Evolutionary conservation across 768 basidiomycete species (phyloP).

Genomic region (Suillus clintonianus): DNA sequence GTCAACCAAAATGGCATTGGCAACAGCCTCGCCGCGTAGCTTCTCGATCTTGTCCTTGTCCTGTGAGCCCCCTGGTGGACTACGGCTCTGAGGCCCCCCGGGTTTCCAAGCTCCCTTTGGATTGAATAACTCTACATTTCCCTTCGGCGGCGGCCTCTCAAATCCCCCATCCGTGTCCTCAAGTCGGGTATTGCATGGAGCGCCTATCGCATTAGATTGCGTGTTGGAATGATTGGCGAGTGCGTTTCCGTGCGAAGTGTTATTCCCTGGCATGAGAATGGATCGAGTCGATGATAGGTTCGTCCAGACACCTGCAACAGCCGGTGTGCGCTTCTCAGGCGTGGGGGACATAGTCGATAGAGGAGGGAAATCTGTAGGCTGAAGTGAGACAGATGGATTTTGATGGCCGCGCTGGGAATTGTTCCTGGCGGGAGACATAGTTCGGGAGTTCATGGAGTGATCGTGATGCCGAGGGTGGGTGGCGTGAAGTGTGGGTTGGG

Average conservation of each 20-base stretch:
- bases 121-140: slow-evolving; percentile 39
- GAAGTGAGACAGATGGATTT: slow-evolving; percentile 42
- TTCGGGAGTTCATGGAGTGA: slow-evolving; percentile 38
- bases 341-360: slow-evolving; percentile 47
- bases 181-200: slow-evolving; percentile 21
- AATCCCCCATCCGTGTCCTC: slow-evolving; percentile 50
- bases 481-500: slow-evolving; percentile 66
- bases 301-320: slow-evolving; percentile 70
- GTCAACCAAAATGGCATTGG: slow-evolving; percentile 37
- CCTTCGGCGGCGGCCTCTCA: slow-evolving; percentile 52
- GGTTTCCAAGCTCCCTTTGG: slow-evolving; percentile 33
- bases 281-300: slow-evolving; percentile 54
- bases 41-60: slow-evolving; percentile 34
- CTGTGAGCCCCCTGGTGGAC: slow-evolving; percentile 14
- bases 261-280: slow-evolving; percentile 47
- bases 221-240: slow-evolving; percentile 40
- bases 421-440: slow-evolving; percentile 39
- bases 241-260: slow-evolving; percentile 31
- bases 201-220: slow-evolving; percentile 10
- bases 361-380: slow-evolving; percentile 73
- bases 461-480: slow-evolving; percentile 56
- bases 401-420: slow-evolving; percentile 39
- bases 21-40: slow-evolving; percentile 35
- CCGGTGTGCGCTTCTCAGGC: slow-evolving; percentile 54
- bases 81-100: slow-evolving; percentile 13